phyloP scores from a whole-genome alignment of 352 stramenopile species.

The Phytophthora sp. region DNA sequence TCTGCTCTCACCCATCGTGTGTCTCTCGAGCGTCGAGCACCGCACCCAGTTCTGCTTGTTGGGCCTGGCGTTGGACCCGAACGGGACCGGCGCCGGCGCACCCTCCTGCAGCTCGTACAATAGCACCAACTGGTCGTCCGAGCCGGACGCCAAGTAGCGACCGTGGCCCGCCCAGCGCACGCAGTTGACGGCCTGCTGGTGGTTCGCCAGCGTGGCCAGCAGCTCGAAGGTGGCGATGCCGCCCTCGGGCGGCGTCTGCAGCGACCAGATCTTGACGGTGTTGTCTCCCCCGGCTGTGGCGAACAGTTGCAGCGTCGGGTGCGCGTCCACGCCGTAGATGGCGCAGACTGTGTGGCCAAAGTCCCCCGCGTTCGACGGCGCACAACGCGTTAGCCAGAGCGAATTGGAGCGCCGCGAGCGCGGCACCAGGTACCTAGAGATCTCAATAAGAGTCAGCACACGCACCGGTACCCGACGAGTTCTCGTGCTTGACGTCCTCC shows the following conservation, averaged over 20 bases:
- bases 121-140: slow-evolving; percentile 85
- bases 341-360: slow-evolving; percentile 48
- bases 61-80: slow-evolving; percentile 75
- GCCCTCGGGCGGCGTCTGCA: slow-evolving; percentile 38
- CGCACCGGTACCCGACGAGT: slow-evolving; percentile 66
- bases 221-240: slow-evolving; percentile 79
- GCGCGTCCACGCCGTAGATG: slow-evolving; percentile 87
- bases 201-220: slow-evolving; percentile 77
- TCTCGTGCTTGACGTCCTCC: slow-evolving; percentile 76
- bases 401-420: not conserved
- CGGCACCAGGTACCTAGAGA: not conserved
- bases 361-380: not conserved
- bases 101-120: slow-evolving; percentile 82
- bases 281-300: slow-evolving; percentile 86
- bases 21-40: slow-evolving; percentile 80
- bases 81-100: slow-evolving; percentile 67
- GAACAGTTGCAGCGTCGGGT: slow-evolving; percentile 75
- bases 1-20: slow-evolving; percentile 73
- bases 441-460: not conserved
- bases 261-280: slow-evolving; percentile 85
- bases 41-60: slow-evolving; percentile 90
- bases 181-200: slow-evolving; percentile 88
- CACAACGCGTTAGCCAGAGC: slow-evolving; percentile 7
- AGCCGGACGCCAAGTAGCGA: slow-evolving; percentile 81
- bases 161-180: slow-evolving; percentile 84